Conservation (phyloP, 352 stramenopile genomes). For the Globisporangium paddicum region DNA sequence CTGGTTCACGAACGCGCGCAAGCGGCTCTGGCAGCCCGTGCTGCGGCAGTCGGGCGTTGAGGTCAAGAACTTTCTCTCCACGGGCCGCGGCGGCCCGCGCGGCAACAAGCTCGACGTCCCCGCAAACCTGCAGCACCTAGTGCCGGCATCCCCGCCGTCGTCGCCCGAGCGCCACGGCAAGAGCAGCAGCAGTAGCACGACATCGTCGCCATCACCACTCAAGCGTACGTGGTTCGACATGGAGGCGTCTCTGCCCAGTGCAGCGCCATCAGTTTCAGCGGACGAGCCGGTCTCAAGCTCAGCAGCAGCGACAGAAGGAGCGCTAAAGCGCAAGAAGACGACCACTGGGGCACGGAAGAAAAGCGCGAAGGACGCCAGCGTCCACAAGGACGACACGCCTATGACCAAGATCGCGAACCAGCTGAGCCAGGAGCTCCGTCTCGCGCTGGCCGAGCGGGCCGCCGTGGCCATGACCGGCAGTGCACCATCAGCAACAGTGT, state of each 20-base stretch:
- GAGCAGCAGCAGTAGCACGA: constrained; percentile 4
- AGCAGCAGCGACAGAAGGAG: neutral
- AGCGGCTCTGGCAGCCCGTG: constrained; percentile 83
- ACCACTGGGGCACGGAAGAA: constrained; percentile 24
- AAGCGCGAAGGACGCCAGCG: constrained; percentile 12
- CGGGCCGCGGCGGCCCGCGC: constrained; percentile 68
- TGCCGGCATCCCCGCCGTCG: constrained; percentile 30
- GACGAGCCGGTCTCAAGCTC: constrained; percentile 2
- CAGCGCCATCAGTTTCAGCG: neutral
- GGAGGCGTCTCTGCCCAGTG: constrained; percentile 22
- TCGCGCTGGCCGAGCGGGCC: constrained; percentile 18
- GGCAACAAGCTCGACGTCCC: constrained; percentile 78
- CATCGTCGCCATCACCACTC: constrained; percentile 27
- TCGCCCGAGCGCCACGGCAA: constrained; percentile 21
- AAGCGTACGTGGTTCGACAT: constrained; percentile 57
- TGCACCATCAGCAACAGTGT: constrained; percentile 3
- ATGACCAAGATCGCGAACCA: constrained; percentile 23
- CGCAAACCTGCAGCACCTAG: constrained; percentile 48
- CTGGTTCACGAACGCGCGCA: constrained; percentile 89
- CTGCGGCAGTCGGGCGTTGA: constrained; percentile 83
- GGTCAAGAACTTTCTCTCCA: constrained; percentile 87
- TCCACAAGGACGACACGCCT: constrained; percentile 7
- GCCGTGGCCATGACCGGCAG: neutral
- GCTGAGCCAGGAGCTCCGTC: constrained; percentile 32
- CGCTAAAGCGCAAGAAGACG: constrained; percentile 42